Conservation (phyloP, 2,329 filamentous ascomycete species). For the Sporothrix luriei region DNA sequence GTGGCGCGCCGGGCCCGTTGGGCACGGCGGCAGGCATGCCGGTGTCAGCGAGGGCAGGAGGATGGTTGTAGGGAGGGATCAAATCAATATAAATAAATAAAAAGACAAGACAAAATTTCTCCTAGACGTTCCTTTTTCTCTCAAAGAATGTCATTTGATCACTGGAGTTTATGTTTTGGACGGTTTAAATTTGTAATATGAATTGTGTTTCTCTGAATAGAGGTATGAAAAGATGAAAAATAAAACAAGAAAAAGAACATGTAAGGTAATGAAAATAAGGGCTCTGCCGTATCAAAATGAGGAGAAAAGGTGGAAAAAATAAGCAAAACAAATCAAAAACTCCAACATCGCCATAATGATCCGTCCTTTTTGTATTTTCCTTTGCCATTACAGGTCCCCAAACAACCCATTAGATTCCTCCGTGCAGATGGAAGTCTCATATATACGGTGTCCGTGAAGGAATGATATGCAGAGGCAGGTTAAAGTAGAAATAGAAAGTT, state of each 20-base stretch:
- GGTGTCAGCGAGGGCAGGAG: no score
- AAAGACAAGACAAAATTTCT: no score
- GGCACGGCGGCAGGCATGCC: no score
- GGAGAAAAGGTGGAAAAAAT: background rate
- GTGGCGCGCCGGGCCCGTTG: no score
- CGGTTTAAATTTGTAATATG: no score
- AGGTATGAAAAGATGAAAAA: constrained; percentile 10
- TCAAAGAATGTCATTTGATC: no score
- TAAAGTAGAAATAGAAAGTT: constrained; percentile 8
- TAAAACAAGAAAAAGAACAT: background rate
- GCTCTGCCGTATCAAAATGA: no score
- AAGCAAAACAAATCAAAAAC: background rate
- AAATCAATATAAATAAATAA: no score
- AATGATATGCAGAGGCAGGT: constrained; percentile 6
- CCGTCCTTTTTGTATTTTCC: constrained; percentile 11
- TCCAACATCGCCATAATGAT: constrained; percentile 20
- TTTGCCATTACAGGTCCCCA: background rate
- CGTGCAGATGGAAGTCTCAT: background rate
- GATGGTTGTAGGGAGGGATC: no score
- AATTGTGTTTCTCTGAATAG: background rate
- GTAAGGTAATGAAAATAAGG: background rate
- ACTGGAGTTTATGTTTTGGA: no score
- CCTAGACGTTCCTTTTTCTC: no score
- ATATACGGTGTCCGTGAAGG: background rate
- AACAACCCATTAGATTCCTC: constrained; percentile 10